These are phyloP conservation scores for Talinum fruticosum DNA, from an alignment of 148 eudicot genomes.

Conservation along the genomic window DNA sequence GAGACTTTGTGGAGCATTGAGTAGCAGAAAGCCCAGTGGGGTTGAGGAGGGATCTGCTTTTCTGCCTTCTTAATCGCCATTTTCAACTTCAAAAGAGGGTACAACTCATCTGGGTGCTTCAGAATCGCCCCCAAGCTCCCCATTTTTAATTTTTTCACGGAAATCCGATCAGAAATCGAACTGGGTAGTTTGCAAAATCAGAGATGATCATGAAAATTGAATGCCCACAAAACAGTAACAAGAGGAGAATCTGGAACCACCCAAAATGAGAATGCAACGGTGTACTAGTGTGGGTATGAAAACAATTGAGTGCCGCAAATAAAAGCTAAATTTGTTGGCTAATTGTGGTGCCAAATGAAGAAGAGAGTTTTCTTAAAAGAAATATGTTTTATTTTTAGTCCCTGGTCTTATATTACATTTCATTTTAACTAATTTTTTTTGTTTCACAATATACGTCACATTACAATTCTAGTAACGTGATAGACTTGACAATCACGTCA, in stretches of 20 bases:
- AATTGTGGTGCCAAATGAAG: neutral
- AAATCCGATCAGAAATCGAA: neutral
- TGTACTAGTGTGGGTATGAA: neutral
- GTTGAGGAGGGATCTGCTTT: constrained; percentile 81
- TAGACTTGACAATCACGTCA: no score
- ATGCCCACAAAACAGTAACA: neutral
- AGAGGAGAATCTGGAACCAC: no score
- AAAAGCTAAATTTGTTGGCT: no score
- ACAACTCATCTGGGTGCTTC: constrained; percentile 82
- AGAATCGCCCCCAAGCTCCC: constrained; percentile 61
- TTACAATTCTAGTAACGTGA: no score
- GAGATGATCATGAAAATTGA: neutral
- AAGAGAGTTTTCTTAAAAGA: no score
- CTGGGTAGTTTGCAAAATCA: constrained; percentile 9
- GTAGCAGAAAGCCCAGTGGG: constrained; percentile 91
- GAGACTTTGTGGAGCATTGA: constrained; percentile 89
- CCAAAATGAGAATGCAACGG: neutral
- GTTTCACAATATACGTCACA: no score
- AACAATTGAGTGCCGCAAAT: neutral
- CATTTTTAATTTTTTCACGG: constrained; percentile 27
- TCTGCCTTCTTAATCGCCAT: constrained; percentile 64
- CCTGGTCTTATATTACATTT: no score
- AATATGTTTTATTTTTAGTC: no score
- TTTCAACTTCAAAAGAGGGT: constrained; percentile 78
- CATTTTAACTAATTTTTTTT: no score